These are phyloP conservation scores for Metarhizium humberi DNA, from an alignment of 2,329 filamentous ascomycete genomes.

Conservation along the genomic window DNA sequence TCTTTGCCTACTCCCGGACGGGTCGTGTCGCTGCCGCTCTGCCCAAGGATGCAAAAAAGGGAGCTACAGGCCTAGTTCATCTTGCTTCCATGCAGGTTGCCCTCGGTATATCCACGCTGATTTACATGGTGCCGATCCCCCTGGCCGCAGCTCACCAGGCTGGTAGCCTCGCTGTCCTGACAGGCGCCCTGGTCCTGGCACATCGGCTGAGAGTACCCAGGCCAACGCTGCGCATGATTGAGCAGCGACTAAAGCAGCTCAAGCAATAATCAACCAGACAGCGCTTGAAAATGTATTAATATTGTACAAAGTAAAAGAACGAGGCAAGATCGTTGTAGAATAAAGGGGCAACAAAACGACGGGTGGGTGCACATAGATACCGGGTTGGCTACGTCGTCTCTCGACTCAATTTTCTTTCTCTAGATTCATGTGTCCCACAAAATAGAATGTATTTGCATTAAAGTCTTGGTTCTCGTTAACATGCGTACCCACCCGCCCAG, in stretches of 20 bases:
- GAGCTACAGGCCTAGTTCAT: conserved; percentile 71
- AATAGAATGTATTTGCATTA: conserved; percentile 2
- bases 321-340: not conserved
- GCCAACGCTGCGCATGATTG: conserved; percentile 50
- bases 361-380: not conserved
- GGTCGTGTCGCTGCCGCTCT: conserved; percentile 49
- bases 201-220: conserved; percentile 68
- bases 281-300: not conserved
- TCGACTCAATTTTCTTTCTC: conserved; percentile 3
- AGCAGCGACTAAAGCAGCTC: conserved; percentile 35
- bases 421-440: not conserved
- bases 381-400: not conserved
- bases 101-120: conserved; percentile 81
- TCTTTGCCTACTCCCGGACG: conserved; percentile 73
- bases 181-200: conserved; percentile 70
- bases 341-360: not conserved
- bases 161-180: conserved; percentile 75
- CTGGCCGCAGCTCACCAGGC: conserved; percentile 90
- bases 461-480: not conserved
- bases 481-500: not conserved
- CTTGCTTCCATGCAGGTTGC: conserved; percentile 73
- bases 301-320: not conserved
- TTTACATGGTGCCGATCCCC: conserved; percentile 86
- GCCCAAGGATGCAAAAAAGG: conserved; percentile 54
- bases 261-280: conserved; percentile 3